A percentile compares a stretch with the other conserved stretches of the same genome.
Conservation (phyloP, 225 moss, liverwort and hornwort genomes). For the Sphagnum contortum region DNA sequence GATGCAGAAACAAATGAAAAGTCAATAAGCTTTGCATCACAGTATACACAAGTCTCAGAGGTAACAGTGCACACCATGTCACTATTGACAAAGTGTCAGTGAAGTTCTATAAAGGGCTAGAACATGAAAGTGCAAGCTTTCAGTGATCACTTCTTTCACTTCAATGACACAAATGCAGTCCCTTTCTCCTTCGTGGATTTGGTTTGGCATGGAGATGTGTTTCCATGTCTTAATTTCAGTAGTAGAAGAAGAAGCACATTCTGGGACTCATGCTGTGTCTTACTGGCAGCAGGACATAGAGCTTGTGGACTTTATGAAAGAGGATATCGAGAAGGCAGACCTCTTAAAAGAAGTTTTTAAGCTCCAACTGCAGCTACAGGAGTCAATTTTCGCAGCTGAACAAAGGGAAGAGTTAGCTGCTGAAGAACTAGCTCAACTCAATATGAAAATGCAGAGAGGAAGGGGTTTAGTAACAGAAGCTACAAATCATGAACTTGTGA, state of each 20-base stretch:
- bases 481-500: not conserved
- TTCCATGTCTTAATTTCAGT: no score
- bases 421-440: not conserved
- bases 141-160: no score
- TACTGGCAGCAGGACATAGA: constrained; percentile 5
- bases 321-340: not conserved
- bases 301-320: constrained; percentile 12
- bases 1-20: not conserved
- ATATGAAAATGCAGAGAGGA: not conserved
- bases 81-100: no score
- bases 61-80: not conserved
- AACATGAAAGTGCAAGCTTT: no score
- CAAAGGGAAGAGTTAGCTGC: constrained; percentile 3
- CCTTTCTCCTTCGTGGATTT: no score
- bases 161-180: no score
- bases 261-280: not conserved
- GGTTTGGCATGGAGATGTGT: no score
- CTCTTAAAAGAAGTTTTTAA: not conserved
- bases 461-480: not conserved
- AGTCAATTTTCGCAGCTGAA: not conserved
- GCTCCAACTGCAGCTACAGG: not conserved
- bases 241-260: no score
- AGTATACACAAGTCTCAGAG: not conserved
- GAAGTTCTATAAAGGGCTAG: no score
- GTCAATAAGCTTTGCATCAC: not conserved